Base-by-base conservation (phyloP, 2,329 filamentous ascomycete genomes). In the Xylaria arbuscula region DNA sequence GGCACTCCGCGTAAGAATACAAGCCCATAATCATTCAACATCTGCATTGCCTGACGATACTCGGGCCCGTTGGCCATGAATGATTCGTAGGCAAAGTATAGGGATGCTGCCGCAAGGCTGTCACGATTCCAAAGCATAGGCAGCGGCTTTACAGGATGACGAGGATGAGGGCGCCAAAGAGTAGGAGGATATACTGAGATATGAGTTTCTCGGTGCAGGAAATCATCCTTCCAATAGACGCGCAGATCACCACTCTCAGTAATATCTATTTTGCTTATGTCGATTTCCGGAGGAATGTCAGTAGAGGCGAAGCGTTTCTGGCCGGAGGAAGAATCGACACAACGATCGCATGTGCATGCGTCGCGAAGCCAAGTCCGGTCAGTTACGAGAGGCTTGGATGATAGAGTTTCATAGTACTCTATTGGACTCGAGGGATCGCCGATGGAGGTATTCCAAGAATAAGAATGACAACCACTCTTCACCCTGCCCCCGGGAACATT, bases 1-100 rank as follows among this genome's bases (percentile, higher is more conserved):
- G 95, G 94, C 6, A 97, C 90, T 68, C 88, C 87, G 57, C 87
- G 88, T 34, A 98, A 80, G 78, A 97, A 93, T 17, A 97, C 81
- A 0, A 98, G 82, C 0, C 96, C 96, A 59, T 90, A 86, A 38
- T 81, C 81, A 42, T 86, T 81, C 3, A 98, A 83, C 59, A 89
- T 85, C 13, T 82, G 79, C 62, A 97, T 82, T 2, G 88, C 90
- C 2, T 83, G 77, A 74, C 85, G 86, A 64, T 97, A 89, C 0
- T 82, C 83, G 0, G 79, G 75, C 56, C 87, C 88, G 19, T 81
- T 76, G 15, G 84, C 78, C 84, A 97, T 91, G 80, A 93, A 98
- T 47, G 90, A 88, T 0, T 88, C 76, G 79, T 92, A 97, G 62
- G 89, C 83, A 51, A 96, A 83, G 79, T 86, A 89, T 57, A 78